Evolutionary conservation across 441 rosid genomes (phyloP).

Genomic region (Populus trichocarpa): DNA sequence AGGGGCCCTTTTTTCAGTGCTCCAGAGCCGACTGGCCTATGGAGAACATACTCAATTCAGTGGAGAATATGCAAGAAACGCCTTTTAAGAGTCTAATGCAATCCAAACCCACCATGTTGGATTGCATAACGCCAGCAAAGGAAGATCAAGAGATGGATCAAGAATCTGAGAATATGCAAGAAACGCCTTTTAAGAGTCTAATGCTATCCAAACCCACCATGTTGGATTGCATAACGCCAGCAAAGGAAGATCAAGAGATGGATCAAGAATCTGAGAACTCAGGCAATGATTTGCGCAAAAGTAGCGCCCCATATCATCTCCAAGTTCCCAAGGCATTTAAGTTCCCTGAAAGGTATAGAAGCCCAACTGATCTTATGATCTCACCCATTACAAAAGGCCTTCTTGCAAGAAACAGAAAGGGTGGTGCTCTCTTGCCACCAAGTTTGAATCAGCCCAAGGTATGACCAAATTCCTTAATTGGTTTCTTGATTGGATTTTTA

Average conservation of each 20-base stretch:
- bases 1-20: background rate
- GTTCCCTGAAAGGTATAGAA: constrained; percentile 80
- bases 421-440: constrained; percentile 56
- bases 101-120: constrained; percentile 17
- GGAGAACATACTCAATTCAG: constrained; percentile 1
- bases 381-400: constrained; percentile 79
- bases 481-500: background rate
- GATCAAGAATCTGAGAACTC: constrained; percentile 28
- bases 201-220: constrained; percentile 16
- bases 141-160: constrained; percentile 14
- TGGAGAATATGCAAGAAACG: constrained; percentile 38
- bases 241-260: constrained; percentile 12
- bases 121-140: constrained; percentile 27
- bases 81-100: constrained; percentile 21
- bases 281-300: constrained; percentile 37
- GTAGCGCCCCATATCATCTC: constrained; percentile 62
- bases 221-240: constrained; percentile 27
- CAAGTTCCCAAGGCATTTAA: constrained; percentile 67
- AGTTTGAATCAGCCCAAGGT: constrained; percentile 54
- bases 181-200: constrained; percentile 26
- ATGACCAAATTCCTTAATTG: background rate
- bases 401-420: constrained; percentile 70
- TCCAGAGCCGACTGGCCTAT: background rate
- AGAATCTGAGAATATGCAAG: constrained; percentile 23
- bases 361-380: constrained; percentile 90